Conservation (phyloP, 805 yeast genomes). For the Clavispora phyllophila region DNA sequence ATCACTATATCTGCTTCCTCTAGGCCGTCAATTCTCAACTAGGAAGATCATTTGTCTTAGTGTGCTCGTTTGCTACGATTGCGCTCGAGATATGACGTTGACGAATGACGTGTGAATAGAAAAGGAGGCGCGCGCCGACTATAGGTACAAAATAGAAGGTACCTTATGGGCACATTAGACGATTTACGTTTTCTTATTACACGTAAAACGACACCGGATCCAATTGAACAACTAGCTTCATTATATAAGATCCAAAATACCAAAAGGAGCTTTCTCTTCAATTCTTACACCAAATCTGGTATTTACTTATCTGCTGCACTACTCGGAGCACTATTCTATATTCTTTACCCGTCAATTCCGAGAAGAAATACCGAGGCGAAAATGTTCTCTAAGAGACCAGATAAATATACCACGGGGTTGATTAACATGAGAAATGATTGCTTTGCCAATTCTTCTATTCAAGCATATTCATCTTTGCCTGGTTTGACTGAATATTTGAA, state of each 20-base stretch:
- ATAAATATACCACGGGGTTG: conserved; percentile 75
- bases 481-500: conserved; percentile 55
- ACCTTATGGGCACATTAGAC: not conserved
- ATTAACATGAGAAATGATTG: conserved; percentile 83
- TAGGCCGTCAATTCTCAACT: no score
- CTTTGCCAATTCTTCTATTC: conserved; percentile 85
- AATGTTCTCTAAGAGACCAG: conserved; percentile 55
- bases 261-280: not conserved
- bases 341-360: conserved; percentile 1
- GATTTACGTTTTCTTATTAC: not conserved
- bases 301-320: not conserved
- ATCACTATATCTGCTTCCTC: no score
- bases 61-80: no score
- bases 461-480: conserved; percentile 65
- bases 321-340: not conserved
- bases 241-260: not conserved
- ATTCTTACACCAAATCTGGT: not conserved
- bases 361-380: not conserved
- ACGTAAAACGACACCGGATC: not conserved
- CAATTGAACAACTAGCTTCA: not conserved
- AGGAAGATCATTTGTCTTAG: no score
- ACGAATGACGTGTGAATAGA: not conserved
- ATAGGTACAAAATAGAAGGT: not conserved
- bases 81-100: not conserved
- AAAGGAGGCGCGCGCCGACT: not conserved